Percentiles rank a stretch among this genome's conserved stretches.
Conservation (phyloP, 768 basidiomycete species). For the Stropharia rugosoannulata region DNA sequence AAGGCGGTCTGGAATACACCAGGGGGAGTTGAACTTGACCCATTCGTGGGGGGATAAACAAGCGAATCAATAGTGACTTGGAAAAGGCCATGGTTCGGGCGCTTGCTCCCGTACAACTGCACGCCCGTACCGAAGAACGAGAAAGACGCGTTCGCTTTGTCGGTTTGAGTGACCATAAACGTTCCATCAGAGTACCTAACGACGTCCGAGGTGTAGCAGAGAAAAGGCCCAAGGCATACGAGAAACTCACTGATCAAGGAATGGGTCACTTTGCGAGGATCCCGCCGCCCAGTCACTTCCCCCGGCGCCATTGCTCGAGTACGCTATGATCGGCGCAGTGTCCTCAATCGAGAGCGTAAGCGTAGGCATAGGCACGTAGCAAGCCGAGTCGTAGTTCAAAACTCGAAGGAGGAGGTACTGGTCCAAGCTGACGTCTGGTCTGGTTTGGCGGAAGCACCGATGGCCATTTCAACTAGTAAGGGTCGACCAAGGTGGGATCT, state of each 20-base stretch:
- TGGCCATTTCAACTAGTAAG: no score
- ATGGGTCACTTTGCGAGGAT: conserved; percentile 16
- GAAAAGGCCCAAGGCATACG: neutral
- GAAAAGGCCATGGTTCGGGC: conserved; percentile 45
- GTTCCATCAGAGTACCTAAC: conserved; percentile 35
- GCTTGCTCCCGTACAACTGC: conserved; percentile 49
- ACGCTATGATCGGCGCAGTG: conserved; percentile 27
- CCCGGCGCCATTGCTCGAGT: conserved; percentile 14
- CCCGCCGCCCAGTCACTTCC: conserved; percentile 21
- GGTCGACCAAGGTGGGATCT: no score
- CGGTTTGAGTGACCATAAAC: conserved; percentile 35
- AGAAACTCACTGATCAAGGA: conserved; percentile 15
- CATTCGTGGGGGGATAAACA: conserved; percentile 25
- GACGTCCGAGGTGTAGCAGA: no score
- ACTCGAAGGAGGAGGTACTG: no score
- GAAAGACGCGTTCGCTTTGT: conserved; percentile 34
- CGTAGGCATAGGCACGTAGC: conserved; percentile 24
- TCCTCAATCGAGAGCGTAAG: conserved; percentile 34
- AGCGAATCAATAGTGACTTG: conserved; percentile 39
- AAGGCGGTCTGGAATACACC: conserved; percentile 39
- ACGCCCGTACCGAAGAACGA: conserved; percentile 49
- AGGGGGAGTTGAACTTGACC: conserved; percentile 17
- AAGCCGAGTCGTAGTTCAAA: neutral
- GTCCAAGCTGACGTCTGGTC: no score
- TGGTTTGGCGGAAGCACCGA: no score